Evolutionary conservation across 2,329 filamentous ascomycete species (phyloP), one percentile per base, ranked within the genome.

Genomic region (Leptographium galeiforme): DNA sequence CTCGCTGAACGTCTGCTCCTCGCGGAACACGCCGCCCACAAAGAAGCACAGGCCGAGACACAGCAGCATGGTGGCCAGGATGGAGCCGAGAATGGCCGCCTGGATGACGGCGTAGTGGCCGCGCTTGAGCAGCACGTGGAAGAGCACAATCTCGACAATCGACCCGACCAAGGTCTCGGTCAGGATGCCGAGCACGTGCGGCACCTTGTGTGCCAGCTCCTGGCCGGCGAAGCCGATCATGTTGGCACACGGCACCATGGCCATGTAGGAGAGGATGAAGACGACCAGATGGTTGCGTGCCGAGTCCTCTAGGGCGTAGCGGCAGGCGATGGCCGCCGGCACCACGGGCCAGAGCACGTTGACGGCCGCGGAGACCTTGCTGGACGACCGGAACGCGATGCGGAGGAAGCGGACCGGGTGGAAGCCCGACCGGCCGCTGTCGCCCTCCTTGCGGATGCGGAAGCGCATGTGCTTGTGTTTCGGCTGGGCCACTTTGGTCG

Each of bases 11-110:
- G 72, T 73, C 59, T 89, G 79, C 59, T 85, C 79, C 7, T 85
- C 74, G 36, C 82, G 78, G 52, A 74, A 72, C 39, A 91, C 59
- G 10, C 89, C 88, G 43, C 87, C 87, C 25, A 82, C 77, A 57
- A 91, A 80, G 71, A 95, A 94, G 65, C 87, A 93, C 51, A 84
- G 63, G 0, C 89, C 89, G 32, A 94, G 68, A 60, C 88, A 94
- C 1, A 94, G 73, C 46, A 94, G 69, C 69, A 93, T 77, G 36
- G 89, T 94, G 13, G 89, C 87, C 38, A 95, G 67, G 46, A 94
- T 85, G 0, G 87, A 91, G 39, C 89, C 88, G 0, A 94, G 70
- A 53, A 94, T 90, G 32, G 89, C 88, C 52, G 87, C 87, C 63
- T 88, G 81, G 60, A 94, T 87, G 60, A 93, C 85, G n/a, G 76